Base-by-base conservation (phyloP, 2,329 filamentous ascomycete species). In the Orbilia ellipsospora region DNA sequence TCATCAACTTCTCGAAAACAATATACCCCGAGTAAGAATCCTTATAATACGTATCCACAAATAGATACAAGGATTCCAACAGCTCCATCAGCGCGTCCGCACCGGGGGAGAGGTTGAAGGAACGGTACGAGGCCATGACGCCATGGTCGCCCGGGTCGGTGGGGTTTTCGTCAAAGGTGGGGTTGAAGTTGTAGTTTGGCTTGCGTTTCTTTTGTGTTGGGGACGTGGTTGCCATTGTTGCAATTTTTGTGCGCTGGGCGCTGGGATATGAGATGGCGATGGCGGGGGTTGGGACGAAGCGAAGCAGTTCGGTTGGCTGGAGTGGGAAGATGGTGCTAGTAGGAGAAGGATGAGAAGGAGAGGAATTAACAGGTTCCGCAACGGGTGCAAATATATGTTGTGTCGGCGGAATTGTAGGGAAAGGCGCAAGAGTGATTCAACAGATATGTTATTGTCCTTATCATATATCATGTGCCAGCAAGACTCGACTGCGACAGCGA, bases 81-180 rank as follows among this genome's bases (percentile, higher is more conserved):
- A 74, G 45, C 31, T 74, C 70, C 26, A 74, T 66, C 10, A 57
- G 50, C 8, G 70, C 70, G 57, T 74, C 70, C 1, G 70, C 70
- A 20, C 63, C 70, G 2, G 70, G 42, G 6, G 63, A 68, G 18
- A 74, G 59, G 16, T 74, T 74, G 59, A 74, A 74, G 18, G 63
- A 68, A 40, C 66, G 63, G 51, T 74, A 74, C 18, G 56, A 55
- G 13, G 70, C 70, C 70, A 74, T 74, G 44, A 74, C 50, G 8
- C 70, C 70, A 7, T 59, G 63, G 31, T 68, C 70, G 31, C 64
- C 59, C 0, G 70, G 70, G 26, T 74, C 57, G 28, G 16, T 18
- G 10, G 52, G 52, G 44, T 57, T 64, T 12, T 74, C 70, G 20
- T 74, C 63, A 23, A 74, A 64, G 23, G 51, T 55, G 23, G 60